Base-by-base conservation (phyloP, 495 filamentous ascomycete genomes). In the Penicillium fimorum region DNA sequence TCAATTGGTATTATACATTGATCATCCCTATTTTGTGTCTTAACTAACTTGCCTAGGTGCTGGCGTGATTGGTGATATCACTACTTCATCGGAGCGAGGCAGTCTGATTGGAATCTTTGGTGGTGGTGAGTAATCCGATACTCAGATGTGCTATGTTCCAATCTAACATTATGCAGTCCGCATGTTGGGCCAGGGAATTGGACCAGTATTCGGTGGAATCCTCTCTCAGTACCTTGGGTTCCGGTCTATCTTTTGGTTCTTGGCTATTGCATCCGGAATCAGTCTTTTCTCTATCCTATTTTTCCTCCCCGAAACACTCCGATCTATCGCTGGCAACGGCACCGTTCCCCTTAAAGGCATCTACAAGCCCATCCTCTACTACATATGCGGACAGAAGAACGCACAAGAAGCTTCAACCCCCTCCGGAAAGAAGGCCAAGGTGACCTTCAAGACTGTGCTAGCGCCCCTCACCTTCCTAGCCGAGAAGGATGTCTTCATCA, bases 261-360 rank as follows among this genome's bases (percentile, higher is more conserved):
- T 89, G 20, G 76, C 79, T 45, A 86, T 87, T 40, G 58, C 84
- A 25, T 74, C 79, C 27, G 79, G 70, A 1, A 67, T 78, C 17
- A 77, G 75, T 56, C 62, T 82, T 1, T 11, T 72, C 0, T 76
- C 80, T 5, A 84, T 84, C 56, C 37, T 81, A 17, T 57, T 87
- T 41, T 74, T 81, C 32, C 78, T 90, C 7, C 87, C 87, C 4
- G 87, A 91, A 67, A 91, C 88, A 11, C 80, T 84, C 50, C 78
- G 89, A 15, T 81, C 82, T 10, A 80, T 91, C 8, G 89, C 89
- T 0, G 89, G 88, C 0, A 88, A 91, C 66, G 88, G 88, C 18
- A 75, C 70, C 9, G 72, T 80, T 9, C 65, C 48, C 3, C 64
- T 76, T 0, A 44, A 57, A 5, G 73, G 73, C 27, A 57, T 68